Conservation (phyloP, 192 early-diverging fungal species). For the Coemansia sp. region DNA sequence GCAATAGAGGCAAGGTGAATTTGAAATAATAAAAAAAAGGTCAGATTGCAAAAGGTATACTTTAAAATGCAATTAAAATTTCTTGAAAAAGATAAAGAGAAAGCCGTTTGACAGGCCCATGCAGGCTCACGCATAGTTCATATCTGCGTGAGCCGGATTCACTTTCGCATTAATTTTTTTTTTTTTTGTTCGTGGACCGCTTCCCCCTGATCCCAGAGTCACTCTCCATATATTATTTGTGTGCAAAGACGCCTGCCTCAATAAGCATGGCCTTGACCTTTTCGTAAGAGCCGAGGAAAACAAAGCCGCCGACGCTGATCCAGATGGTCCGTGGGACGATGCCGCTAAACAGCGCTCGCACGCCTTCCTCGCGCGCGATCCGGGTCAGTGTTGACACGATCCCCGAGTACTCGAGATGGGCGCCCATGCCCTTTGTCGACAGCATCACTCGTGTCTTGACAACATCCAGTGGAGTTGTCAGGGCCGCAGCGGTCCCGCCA, state of each 20-base stretch:
- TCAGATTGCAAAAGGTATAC: background rate
- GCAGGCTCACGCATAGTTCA: background rate
- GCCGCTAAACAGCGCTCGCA: conserved; percentile 79
- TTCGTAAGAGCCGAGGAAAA: conserved; percentile 97
- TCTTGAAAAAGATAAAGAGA: background rate
- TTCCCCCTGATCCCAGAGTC: conserved; percentile 18
- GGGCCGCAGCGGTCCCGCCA: conserved; percentile 86
- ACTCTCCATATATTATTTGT: background rate
- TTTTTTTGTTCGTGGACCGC: no score
- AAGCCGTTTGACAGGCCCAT: background rate
- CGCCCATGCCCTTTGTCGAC: conserved; percentile 59
- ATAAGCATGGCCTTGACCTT: conserved; percentile 61
- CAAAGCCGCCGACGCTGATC: conserved; percentile 94
- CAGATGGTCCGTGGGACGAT: conserved; percentile 92
- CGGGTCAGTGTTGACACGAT: conserved; percentile 71
- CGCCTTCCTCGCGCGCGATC: conserved; percentile 82
- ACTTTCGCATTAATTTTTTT: background rate
- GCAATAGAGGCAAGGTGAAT: background rate
- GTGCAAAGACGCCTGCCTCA: conserved; percentile 30
- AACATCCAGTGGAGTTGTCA: conserved; percentile 96
- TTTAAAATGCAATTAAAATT: conserved; percentile 2
- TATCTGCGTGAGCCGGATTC: background rate
- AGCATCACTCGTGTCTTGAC: conserved; percentile 97
- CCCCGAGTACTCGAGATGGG: conserved; percentile 65
- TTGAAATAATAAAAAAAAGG: background rate